phyloP scores from a whole-genome alignment of 2,329 filamentous ascomycete species.

The Penicillium sp. region DNA sequence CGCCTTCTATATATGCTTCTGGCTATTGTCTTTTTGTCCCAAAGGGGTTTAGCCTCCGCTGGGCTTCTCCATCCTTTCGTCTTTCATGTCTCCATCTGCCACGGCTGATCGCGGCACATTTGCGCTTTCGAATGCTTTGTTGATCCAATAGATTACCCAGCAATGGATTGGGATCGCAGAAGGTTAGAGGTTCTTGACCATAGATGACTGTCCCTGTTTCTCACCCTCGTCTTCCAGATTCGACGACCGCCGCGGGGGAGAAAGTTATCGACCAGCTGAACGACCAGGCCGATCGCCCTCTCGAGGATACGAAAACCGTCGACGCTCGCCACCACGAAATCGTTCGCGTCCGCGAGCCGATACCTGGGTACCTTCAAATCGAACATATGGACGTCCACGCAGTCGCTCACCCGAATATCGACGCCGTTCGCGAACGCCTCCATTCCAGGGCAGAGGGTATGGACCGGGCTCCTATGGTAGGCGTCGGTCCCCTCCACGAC shows the following conservation, averaged over 20 bases:
- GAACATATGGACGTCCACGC: constrained; percentile 41
- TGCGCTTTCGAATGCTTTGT: neutral
- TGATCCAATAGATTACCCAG: neutral
- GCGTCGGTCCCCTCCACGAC: constrained; percentile 43
- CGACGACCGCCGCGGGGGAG: constrained; percentile 48
- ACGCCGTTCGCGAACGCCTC: constrained; percentile 49
- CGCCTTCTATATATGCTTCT: neutral
- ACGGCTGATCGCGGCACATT: neutral
- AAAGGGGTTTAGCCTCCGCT: constrained; percentile 14
- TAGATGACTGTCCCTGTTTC: neutral
- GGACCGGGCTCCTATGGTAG: constrained; percentile 39
- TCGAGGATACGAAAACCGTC: constrained; percentile 39
- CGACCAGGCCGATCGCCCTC: constrained; percentile 39
- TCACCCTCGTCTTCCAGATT: constrained; percentile 34
- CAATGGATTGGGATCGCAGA: constrained; percentile 50
- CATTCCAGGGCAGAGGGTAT: constrained; percentile 42
- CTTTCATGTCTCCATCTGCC: constrained; percentile 2
- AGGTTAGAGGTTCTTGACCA: constrained; percentile 37
- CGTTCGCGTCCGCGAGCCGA: constrained; percentile 47
- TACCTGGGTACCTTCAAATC: constrained; percentile 46
- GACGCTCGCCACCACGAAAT: constrained; percentile 43
- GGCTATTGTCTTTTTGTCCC: neutral
- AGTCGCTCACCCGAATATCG: constrained; percentile 49
- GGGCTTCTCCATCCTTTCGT: neutral
- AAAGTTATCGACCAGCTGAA: constrained; percentile 48